These are phyloP conservation scores for Pythium phragmitis DNA, from an alignment of 352 stramenopile genomes.

Conservation along the genomic window DNA sequence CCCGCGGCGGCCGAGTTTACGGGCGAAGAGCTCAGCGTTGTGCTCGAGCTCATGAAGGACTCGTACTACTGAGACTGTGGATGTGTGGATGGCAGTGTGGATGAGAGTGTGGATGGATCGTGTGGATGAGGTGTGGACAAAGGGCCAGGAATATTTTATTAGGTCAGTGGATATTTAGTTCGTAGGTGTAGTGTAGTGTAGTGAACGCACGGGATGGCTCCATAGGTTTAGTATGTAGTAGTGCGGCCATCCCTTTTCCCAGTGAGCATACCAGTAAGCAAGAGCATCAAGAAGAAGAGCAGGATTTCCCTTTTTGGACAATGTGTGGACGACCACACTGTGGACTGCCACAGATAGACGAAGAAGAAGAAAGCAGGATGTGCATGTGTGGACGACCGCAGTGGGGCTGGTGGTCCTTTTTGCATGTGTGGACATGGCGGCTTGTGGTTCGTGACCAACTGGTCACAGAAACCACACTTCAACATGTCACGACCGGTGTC, in stretches of 20 bases:
- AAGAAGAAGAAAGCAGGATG: neutral
- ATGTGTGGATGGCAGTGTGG: neutral
- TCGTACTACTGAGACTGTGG: conserved; percentile 38
- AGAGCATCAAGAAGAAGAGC: conserved; percentile 1
- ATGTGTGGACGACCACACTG: neutral
- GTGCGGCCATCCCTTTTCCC: neutral
- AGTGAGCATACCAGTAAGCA: neutral
- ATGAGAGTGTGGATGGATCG: conserved; percentile 8
- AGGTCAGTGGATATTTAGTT: conserved; percentile 22
- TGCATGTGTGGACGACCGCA: no score
- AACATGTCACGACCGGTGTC: neutral
- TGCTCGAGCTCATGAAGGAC: conserved; percentile 83
- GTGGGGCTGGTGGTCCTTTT: no score
- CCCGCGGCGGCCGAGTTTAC: conserved; percentile 69
- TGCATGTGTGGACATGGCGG: no score
- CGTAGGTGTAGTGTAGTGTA: conserved; percentile 18
- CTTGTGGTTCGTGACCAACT: neutral
- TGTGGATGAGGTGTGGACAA: neutral
- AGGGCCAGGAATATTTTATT: conserved; percentile 15
- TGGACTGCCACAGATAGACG: neutral
- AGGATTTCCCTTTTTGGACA: neutral
- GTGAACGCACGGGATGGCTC: neutral
- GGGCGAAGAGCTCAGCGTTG: conserved; percentile 72
- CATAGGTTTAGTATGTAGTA: conserved; percentile 20
- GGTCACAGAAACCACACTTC: conserved; percentile 3